phyloP scores from a whole-genome alignment of 108 stramenopile species.

The Fragilaria crotonensis region DNA sequence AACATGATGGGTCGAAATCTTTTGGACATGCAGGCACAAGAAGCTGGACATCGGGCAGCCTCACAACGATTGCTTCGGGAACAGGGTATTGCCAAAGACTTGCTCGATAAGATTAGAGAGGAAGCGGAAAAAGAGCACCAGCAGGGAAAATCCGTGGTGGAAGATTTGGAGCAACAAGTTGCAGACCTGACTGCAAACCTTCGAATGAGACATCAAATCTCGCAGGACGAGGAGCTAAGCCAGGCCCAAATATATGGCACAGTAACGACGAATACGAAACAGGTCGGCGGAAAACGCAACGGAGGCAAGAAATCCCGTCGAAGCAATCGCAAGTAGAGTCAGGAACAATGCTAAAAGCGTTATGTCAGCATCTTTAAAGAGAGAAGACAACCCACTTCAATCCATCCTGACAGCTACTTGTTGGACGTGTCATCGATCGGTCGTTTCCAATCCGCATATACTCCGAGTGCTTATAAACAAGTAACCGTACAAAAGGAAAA shows the following conservation, averaged over 20 bases:
- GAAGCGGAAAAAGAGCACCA: slow-evolving; percentile 42
- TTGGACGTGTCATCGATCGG: too few relatives aligned
- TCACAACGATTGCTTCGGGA: slow-evolving; percentile 63
- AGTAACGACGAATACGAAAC: neutral
- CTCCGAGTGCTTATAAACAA: too few relatives aligned
- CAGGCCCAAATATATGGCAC: slow-evolving; percentile 76
- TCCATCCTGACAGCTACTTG: too few relatives aligned
- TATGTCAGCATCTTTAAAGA: too few relatives aligned
- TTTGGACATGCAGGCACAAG: slow-evolving; percentile 59
- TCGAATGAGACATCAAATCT: slow-evolving; percentile 60
- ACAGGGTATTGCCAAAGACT: slow-evolving; percentile 57
- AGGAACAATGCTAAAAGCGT: too few relatives aligned
- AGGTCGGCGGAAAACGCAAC: slow-evolving; percentile 12
- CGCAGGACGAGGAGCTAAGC: slow-evolving; percentile 51
- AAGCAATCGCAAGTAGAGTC: neutral
- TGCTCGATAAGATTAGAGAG: slow-evolving; percentile 60
- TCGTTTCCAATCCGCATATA: too few relatives aligned
- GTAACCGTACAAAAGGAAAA: too few relatives aligned
- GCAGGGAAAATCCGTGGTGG: slow-evolving; percentile 37
- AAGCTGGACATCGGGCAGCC: slow-evolving; percentile 45
- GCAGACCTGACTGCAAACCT: slow-evolving; percentile 75
- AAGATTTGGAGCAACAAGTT: slow-evolving; percentile 79
- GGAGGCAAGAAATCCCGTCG: neutral
- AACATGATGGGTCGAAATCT: slow-evolving; percentile 36
- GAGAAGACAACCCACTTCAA: too few relatives aligned